Conservation (phyloP, 176 grass and related monocot genomes). For the Oryza rufipogon region DNA sequence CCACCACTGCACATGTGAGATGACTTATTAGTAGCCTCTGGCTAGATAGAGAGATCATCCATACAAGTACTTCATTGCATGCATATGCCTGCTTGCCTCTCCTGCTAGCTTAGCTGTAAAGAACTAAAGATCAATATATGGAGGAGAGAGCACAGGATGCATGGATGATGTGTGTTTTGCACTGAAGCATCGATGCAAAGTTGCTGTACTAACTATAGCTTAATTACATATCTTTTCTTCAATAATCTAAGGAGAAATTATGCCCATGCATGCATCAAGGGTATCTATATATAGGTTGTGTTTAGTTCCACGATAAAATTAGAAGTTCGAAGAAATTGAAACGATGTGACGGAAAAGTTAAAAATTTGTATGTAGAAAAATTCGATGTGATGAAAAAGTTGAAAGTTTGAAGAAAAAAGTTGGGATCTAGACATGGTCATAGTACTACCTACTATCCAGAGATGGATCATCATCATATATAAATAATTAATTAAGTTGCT, state of each 20-base stretch:
- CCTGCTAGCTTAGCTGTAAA: slow-evolving; percentile 30
- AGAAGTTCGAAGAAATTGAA: too few species aligned
- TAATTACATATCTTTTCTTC: slow-evolving; percentile 4
- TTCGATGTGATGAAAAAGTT: too few species aligned
- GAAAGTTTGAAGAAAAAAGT: too few species aligned
- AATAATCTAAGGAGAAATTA: slow-evolving; percentile 25
- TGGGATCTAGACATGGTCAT: too few species aligned
- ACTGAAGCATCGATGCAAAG: slow-evolving; percentile 18
- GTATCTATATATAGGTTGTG: neutral
- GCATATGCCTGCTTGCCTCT: slow-evolving; percentile 35
- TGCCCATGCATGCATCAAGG: slow-evolving; percentile 12
- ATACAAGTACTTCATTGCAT: slow-evolving; percentile 11
- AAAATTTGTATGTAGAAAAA: too few species aligned
- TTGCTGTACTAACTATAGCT: neutral
- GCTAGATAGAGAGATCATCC: slow-evolving; percentile 34
- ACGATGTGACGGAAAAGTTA: too few species aligned
- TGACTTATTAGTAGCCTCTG: slow-evolving; percentile 36
- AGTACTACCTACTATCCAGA: neutral
- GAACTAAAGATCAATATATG: slow-evolving; percentile 41
- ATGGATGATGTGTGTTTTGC: slow-evolving; percentile 20
- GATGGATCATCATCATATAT: too few species aligned
- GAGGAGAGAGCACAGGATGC: slow-evolving; percentile 5
- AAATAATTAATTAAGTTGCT: neutral
- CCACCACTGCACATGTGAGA: slow-evolving; percentile 49
- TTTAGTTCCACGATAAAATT: too few species aligned